Base-by-base conservation (phyloP, 805 yeast genomes). In the Kodamaea nitidulidarum region DNA sequence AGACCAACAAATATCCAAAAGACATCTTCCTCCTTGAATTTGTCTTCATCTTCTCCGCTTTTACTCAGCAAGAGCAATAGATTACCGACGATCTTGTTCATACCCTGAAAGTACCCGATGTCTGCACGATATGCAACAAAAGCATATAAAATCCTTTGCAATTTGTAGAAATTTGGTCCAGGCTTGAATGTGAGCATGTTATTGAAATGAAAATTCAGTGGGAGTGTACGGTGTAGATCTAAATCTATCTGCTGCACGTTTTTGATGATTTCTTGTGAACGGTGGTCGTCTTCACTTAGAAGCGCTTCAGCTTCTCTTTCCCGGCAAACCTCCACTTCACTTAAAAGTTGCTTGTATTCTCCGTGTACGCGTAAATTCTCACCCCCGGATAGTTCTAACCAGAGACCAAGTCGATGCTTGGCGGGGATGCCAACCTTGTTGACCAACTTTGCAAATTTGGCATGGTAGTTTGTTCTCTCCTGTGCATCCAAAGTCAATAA, bases 41-140 rank as follows among this genome's bases (percentile, higher is more conserved):
- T 40, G 28, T 50, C 46, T 9, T 35, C 38, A 2, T 26, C 40
- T 1, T 37, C 42, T 7, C 21, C 14, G 11, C 33, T 36, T 3
- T 36, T 38, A 32, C 40, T 43, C 18, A 47, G 29, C 7, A 43
- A 22, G 9, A 77, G 49, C 9, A 77, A 50, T 7, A 77, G 44
- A 33, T 71, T 73, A 0, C 78, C 83, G 8, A 70, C 73, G n/a
- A 77, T 71, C 47, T 76, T 69, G 50, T 77, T 77, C 83, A 77
- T 70, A 1, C 83, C 83, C 47, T 77, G 83, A 38, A 77, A 71
- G 50, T 77, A 77, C 0, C 83, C 82, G 31, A 76, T 60, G 0
- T 60, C 60, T 0, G 75, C 71, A 42, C 67, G 66, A 43, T 73
- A 65, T 5, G 67, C 60, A 14, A 70, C 67, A 46, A 71, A 76